Evolutionary conservation across 192 early-diverging fungal species (phyloP), one percentile per base, ranked within the genome.

Genomic region (Backusella psychrophila): DNA sequence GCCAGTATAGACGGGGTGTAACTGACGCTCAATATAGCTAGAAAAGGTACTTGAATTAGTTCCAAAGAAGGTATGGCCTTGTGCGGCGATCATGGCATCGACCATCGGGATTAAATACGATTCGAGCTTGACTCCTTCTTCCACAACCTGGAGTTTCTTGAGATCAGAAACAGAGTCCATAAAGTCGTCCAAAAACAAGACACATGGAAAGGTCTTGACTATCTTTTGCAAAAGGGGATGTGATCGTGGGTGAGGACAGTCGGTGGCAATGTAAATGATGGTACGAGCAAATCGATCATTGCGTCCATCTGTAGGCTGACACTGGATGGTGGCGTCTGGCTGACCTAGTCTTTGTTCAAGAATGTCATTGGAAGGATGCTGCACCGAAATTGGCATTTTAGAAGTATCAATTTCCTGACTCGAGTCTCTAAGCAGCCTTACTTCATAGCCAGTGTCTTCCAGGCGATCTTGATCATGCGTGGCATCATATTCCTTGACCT

Each of bases 51-150:
- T 86, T 42, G 84, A 83, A 17, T 82, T 81, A 0, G 86, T 90
- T 4, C 87, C 87, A 26, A 86, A 69, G 59, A 90, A 90, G 17
- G 82, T 78, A 39, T 79, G 77, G 12, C 87, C 86, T 26, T 84
- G 87, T 17, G 89, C 83, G 4, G 83, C 75, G 33, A 88, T 84
- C 19, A 88, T 84, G 4, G 83, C 83, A 75, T 90, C 89, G 4
- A 88, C 74, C 80, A 90, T 86, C 11, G 89, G 89, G 19, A 90
- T 83, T 34, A 90, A 56, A 67, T 85, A 87, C 29, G 74, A 75
- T 66, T 76, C 77, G 44, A 90, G 71, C 17, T 79, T 76, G 14
- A 87, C 85, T 15, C 83, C 77, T 31, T 90, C 89, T 38, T 77
- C 78, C 29, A 68, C 72, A 4, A 80, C 78, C 26, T 80, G 34